Conservation (phyloP, 2,329 filamentous ascomycete genomes). For the Leptographium procerum region DNA sequence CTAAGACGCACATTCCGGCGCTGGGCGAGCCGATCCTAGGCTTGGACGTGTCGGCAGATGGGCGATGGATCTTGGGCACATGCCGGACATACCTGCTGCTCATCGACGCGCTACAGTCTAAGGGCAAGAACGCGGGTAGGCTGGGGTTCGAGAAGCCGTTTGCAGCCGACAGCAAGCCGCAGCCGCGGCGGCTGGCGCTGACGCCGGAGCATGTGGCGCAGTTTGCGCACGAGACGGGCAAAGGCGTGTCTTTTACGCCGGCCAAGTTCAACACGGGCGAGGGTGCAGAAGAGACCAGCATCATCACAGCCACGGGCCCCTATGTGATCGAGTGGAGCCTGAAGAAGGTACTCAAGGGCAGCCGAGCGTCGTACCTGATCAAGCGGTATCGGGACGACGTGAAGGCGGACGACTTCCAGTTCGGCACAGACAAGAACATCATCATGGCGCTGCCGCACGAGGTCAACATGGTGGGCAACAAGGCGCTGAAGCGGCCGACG, state of each 20-base stretch:
- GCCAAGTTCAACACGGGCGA: conserved; percentile 68
- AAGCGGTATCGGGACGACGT: conserved; percentile 93
- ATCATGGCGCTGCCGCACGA: conserved; percentile 95
- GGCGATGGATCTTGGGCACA: conserved; percentile 88
- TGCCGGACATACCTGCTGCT: conserved; percentile 90
- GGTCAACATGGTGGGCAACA: conserved; percentile 92
- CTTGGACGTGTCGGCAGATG: conserved; percentile 89
- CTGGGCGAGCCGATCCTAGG: conserved; percentile 92
- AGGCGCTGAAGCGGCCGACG: conserved; percentile 75
- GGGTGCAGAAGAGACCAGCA: conserved; percentile 74
- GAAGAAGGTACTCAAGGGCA: conserved; percentile 73
- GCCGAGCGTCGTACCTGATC: conserved; percentile 86
- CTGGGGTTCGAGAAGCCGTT: conserved; percentile 96
- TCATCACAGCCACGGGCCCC: conserved; percentile 91
- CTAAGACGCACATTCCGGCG: conserved; percentile 92
- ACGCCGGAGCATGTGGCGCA: conserved; percentile 90
- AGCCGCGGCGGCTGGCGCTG: conserved; percentile 78
- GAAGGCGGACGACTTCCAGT: conserved; percentile 98
- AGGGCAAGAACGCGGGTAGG: conserved; percentile 93
- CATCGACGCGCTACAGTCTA: conserved; percentile 81
- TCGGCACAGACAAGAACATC: conserved; percentile 92
- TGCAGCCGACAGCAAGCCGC: conserved; percentile 83
- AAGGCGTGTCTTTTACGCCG: conserved; percentile 74
- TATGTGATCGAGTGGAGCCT: conserved; percentile 96
- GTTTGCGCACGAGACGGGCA: conserved; percentile 91